Conservation (phyloP, 2,329 filamentous ascomycete species). For the Fusarium sp. region DNA sequence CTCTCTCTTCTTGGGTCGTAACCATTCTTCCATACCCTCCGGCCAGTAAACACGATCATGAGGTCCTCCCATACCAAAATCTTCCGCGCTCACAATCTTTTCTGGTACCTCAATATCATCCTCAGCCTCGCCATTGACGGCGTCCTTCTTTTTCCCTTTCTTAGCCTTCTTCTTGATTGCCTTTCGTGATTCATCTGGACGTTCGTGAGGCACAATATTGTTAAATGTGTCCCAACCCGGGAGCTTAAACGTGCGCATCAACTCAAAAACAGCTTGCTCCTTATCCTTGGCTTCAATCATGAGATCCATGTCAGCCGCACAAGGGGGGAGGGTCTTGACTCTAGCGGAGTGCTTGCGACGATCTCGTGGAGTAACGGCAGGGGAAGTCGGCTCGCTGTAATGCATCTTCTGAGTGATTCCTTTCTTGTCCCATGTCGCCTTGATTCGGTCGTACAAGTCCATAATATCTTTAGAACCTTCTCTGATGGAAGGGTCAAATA, state of each 20-base stretch:
- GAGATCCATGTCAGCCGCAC: slow-evolving; percentile 85
- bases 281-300: slow-evolving; percentile 99
- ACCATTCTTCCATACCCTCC: slow-evolving; percentile 87
- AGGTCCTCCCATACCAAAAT: slow-evolving; percentile 87
- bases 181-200: slow-evolving; percentile 76
- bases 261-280: slow-evolving; percentile 93
- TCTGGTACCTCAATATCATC: slow-evolving; percentile 53
- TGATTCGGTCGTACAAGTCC: slow-evolving; percentile 77
- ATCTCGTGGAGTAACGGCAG: slow-evolving; percentile 79
- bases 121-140: slow-evolving; percentile 51
- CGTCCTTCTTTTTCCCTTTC: slow-evolving; percentile 53
- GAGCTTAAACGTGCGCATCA: slow-evolving; percentile 89
- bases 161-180: slow-evolving; percentile 55
- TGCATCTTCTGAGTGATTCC: slow-evolving; percentile 95
- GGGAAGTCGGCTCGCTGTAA: slow-evolving; percentile 78
- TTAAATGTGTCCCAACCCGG: slow-evolving; percentile 81
- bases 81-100: slow-evolving; percentile 68
- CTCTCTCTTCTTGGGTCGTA: slow-evolving; percentile 81
- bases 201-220: slow-evolving; percentile 79
- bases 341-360: slow-evolving; percentile 87
- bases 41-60: slow-evolving; percentile 91
- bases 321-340: slow-evolving; percentile 83
- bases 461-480: slow-evolving; percentile 89
- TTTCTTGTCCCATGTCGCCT: slow-evolving; percentile 85
- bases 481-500: slow-evolving; percentile 79